Base-by-base conservation (phyloP, 2,329 filamentous ascomycete species). In the Exophiala bonariae region DNA sequence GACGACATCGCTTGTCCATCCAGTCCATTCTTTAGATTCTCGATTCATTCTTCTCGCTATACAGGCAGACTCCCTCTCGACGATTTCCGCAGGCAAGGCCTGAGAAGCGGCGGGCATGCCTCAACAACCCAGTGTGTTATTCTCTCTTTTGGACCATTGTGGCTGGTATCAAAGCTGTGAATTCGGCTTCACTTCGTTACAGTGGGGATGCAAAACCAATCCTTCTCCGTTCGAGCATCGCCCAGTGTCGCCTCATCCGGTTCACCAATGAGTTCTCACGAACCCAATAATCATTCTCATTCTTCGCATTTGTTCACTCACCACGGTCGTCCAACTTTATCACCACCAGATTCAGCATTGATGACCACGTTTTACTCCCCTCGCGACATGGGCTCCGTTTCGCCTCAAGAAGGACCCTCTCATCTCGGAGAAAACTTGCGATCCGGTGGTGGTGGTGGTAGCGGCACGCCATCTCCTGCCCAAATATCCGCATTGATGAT, bases 401-500 rank as follows among this genome's bases (percentile, higher is more conserved):
- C 69, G 4, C 68, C 69, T 3, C 64, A 64, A 3, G 69, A 73
- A 16, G 62, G 57, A 47, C 54, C 55, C 8, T 66, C 57, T 52
- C 67, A 58, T 32, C 55, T 64, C 41, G 66, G 56, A 32, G 75
- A 67, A 17, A 45, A 38, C 32, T 44, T 53, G 22, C 40, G 53
- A 33, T 28, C 47, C 18, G 34, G 49, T 33, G 44, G 47, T 22
- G 44, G 47, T 22, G 39, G 41, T 26, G 47, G 35, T 18, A 45
- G 43, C 22, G 44, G 41, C 19, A 50, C 44, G 13, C 50, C 55
- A 10, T 52, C 51, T 28, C 45, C 54, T 1, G 51, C 59, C 45
- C 65, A 67, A 46, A 58, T 66, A 22, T 61, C 63, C 20, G 67
- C 73, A 18, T 73, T 78, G 30, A 77, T 75, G 59, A 66, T 80